Evolutionary conservation across 2,329 filamentous ascomycete genomes (phyloP), one percentile per base, ranked within the genome.

Genomic region (Fusarium sp.): DNA sequence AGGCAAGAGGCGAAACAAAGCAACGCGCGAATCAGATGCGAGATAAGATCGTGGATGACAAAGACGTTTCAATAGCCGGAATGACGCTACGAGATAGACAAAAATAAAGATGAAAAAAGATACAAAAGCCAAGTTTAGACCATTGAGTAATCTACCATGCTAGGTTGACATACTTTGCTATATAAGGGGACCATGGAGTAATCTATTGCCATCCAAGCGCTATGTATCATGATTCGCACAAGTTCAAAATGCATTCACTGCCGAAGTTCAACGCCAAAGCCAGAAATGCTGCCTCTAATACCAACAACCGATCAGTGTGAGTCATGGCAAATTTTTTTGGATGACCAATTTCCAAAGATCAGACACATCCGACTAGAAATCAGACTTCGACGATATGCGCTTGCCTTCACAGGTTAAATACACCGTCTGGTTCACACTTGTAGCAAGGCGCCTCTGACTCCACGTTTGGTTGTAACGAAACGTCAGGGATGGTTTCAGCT

Each of bases 1-100:
- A 46, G 60, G 49, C 42, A 58, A 61, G 61, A 58, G 59, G 60
- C 30, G 52, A 54, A 20, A 38, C 43, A 44, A 44, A 50, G 34
- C 38, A 52, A 58, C 47, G 57, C 16, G 22, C 53, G 38, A 42
- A 51, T 51, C 52, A 40, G 32, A 58, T 32, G 46, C 20, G 53
- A 52, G 27, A 56, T 44, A 46, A 71, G 52, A 66, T 66, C 65
- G 67, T 73, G 59, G 56, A 65, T 64, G 32, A 72, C 63, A 56
- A 59, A 38, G 55, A 70, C 59, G 66, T 60, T 72, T 68, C 68
- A 50, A 62, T 34, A 46, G 44, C 42, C 42, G 49, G 66, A 61
- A 77, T 56, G 71, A 76, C 54, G 54, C 70, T 70, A 69, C 52
- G 70, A 74, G 64, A 75, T 70, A 75, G 72, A 78, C 62, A 68